Evolutionary conservation across 768 basidiomycete genomes (phyloP).

Genomic region (Rubroboletus satanas): DNA sequence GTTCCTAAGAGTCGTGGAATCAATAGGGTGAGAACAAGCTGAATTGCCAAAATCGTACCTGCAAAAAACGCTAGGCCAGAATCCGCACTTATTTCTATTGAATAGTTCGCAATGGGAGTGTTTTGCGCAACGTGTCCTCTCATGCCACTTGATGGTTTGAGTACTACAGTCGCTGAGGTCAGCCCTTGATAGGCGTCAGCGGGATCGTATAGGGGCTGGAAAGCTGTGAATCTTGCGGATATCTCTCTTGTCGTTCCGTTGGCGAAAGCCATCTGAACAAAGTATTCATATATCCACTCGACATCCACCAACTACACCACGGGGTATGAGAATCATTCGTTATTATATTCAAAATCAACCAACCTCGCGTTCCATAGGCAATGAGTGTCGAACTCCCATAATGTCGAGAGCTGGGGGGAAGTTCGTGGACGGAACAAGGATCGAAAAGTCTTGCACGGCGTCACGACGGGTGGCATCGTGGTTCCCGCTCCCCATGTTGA

Average conservation of each 20-base stretch:
- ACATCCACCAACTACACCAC: neutral
- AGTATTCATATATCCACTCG: conserved; percentile 21
- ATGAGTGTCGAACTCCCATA: accelerated
- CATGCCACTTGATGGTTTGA: neutral
- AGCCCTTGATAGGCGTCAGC: neutral
- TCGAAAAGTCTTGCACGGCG: neutral
- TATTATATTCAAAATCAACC: neutral
- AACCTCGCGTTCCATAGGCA: neutral
- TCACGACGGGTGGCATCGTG: neutral
- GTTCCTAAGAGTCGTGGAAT: neutral
- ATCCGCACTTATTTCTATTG: neutral
- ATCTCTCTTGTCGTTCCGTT: conserved; percentile 16
- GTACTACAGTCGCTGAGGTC: neutral
- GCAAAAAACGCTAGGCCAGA: neutral
- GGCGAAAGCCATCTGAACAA: conserved; percentile 9
- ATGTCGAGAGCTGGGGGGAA: neutral
- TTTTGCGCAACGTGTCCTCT: neutral
- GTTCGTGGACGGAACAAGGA: neutral
- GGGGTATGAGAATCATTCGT: neutral
- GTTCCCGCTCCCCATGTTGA: neutral
- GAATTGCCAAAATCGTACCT: neutral
- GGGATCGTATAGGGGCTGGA: conserved; percentile 9
- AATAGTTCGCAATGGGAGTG: neutral
- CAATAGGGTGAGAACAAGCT: neutral
- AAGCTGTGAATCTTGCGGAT: conserved; percentile 15